These are phyloP conservation scores for Diversispora epigaea DNA, from an alignment of 192 early-diverging fungal genomes.

Conservation along the genomic window DNA sequence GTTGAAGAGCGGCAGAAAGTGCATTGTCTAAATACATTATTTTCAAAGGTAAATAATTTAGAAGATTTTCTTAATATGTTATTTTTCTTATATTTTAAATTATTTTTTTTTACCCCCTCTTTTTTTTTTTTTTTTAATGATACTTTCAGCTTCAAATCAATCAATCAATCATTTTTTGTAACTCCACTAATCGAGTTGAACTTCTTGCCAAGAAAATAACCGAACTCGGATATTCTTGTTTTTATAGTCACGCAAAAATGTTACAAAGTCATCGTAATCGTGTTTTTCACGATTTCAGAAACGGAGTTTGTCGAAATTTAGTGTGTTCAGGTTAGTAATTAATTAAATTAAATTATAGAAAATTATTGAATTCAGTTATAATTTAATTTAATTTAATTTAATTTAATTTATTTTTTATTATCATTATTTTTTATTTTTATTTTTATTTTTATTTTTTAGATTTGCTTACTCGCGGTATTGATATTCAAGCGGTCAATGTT, in stretches of 20 bases:
- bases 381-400: too few relatives aligned
- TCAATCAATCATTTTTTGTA: conserved; percentile 99
- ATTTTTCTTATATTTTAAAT: too few relatives aligned
- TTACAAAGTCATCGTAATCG: conserved; percentile 97
- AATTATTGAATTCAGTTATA: background rate
- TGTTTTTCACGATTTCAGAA: conserved; percentile 99
- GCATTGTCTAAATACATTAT: conserved; percentile 90
- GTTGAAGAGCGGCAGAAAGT: conserved; percentile 99
- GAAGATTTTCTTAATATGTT: background rate
- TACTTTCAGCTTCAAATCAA: conserved; percentile 91
- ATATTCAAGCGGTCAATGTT: conserved; percentile 99
- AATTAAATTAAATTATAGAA: background rate
- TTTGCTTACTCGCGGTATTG: conserved; percentile 96
- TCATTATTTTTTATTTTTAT: conserved; percentile 1
- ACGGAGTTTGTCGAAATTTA: conserved; percentile 94
- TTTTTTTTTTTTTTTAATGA: background rate
- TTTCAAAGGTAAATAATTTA: conserved; percentile 72
- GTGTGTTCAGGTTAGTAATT: conserved; percentile 81
- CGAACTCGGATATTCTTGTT: conserved; percentile 99
- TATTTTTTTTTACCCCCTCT: background rate
- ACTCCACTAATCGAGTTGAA: conserved; percentile 98
- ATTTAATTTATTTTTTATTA: background rate
- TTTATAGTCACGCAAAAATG: conserved; percentile 99
- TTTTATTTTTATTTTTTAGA: conserved; percentile 54
- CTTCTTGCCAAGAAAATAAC: conserved; percentile 99